These are phyloP conservation scores for Arthrinium phaeospermum DNA, from an alignment of 2,329 filamentous ascomycete genomes.

Conservation along the genomic window DNA sequence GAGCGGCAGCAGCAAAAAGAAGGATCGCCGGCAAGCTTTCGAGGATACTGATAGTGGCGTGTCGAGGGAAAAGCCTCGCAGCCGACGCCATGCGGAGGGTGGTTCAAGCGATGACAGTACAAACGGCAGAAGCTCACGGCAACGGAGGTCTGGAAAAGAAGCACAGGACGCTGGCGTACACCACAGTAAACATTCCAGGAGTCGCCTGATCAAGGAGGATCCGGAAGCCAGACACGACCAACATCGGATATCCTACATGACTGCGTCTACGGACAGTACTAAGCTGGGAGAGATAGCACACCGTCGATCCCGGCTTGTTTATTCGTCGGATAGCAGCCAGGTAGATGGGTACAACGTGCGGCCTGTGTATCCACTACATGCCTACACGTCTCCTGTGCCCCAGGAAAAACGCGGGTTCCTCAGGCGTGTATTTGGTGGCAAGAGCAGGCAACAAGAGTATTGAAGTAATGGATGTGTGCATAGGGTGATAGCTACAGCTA, in stretches of 20 bases:
- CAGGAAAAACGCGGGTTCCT: constrained; percentile 22
- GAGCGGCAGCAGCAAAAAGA: constrained; percentile 18
- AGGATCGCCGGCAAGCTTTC: neutral
- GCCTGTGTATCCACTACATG: constrained; percentile 23
- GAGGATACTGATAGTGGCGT: neutral
- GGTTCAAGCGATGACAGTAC: neutral
- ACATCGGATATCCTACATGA: constrained; percentile 31
- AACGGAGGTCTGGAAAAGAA: neutral
- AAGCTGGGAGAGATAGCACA: constrained; percentile 49
- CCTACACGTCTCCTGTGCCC: constrained; percentile 10
- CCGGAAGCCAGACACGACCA: neutral
- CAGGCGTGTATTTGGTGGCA: constrained; percentile 19
- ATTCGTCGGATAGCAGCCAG: constrained; percentile 11
- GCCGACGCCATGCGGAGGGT: neutral
- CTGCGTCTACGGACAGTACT: constrained; percentile 50
- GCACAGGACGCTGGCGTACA: neutral
- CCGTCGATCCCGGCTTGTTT: constrained; percentile 19
- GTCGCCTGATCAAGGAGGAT: neutral
- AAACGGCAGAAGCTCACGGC: neutral
- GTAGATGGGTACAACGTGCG: constrained; percentile 3
- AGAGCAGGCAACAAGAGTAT: neutral
- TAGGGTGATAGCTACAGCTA: neutral
- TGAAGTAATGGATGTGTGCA: neutral
- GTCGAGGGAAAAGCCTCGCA: neutral
- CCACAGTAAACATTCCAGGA: neutral